A percentile compares a stretch with the other conserved stretches of the same genome.
Evolutionary conservation across 2,329 filamentous ascomycete genomes (phyloP).

Genomic region (Pyrenophora graminea): DNA sequence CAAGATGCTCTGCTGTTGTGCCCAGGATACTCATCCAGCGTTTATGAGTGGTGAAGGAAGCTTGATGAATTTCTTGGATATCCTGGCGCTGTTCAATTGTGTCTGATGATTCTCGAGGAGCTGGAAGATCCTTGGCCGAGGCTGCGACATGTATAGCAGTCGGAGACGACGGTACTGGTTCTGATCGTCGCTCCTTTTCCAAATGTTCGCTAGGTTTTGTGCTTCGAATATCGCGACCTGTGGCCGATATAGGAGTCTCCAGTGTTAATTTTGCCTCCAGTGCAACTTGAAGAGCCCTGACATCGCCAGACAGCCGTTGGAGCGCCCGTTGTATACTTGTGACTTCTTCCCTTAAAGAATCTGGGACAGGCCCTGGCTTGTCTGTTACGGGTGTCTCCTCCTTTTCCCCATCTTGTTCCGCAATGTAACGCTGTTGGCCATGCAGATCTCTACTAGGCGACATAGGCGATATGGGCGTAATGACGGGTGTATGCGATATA

Average conservation of each 20-base stretch:
- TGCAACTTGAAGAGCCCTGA: conserved; percentile 17
- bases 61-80: too few relatives aligned
- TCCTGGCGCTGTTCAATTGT: too few relatives aligned
- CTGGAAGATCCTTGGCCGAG: too few relatives aligned
- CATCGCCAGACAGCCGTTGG: conserved; percentile 19
- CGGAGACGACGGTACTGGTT: too few relatives aligned
- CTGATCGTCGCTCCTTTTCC: too few relatives aligned
- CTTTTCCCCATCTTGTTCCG: neutral
- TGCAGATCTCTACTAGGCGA: too few relatives aligned
- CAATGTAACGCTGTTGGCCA: too few relatives aligned
- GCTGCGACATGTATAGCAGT: too few relatives aligned
- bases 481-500: too few relatives aligned
- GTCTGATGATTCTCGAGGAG: too few relatives aligned
- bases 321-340: conserved; percentile 15
- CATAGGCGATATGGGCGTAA: too few relatives aligned
- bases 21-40: neutral
- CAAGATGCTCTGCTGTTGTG: neutral
- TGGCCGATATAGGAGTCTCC: neutral
- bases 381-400: neutral
- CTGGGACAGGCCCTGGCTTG: neutral
- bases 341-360: neutral
- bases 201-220: neutral
- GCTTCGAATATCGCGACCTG: neutral
- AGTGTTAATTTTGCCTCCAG: neutral
- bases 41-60: neutral